Evolutionary conservation across 768 basidiomycete genomes (phyloP), one percentile per base, ranked within the genome.

Genomic region (Russula sp.): DNA sequence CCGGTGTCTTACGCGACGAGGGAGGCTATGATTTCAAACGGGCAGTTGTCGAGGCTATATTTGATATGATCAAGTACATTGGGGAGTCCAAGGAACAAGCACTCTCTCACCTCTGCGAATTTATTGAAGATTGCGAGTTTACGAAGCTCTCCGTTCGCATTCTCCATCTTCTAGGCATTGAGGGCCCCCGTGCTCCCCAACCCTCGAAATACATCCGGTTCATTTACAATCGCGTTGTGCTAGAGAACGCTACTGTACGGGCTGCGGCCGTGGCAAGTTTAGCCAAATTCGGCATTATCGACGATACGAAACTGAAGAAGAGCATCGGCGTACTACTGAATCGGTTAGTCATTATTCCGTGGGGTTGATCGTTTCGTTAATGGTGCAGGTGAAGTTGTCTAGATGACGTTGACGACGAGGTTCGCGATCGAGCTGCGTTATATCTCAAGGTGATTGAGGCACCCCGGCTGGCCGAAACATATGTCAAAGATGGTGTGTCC

Each of bases 1-100:
- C 93, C 48, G 93, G 96, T 57, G 92, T 98, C 32, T 82, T 99
- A 50, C 87, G 97, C 49, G 97, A 99, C 69, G 97, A 99, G 75
- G 97, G 97, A 59, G 97, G 97, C 6, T 98, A 98, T 74, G 97
- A 99, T 72, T 99, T 98, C 81, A 99, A 99, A 77, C 93, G 95
- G 49, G 93, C 97, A 7, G 93, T 98, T 51, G 97, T 99, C 38
- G 97, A 98, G 75, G 96, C 97, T 20, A 98, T 99, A 71, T 98
- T 99, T 72, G 97, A 99, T 74, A 99, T 99, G 97, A 92, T 99
- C 81, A 98, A 96, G 72, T 98, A 84, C 76, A 98, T 99, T 69
- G 77, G 79, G 48, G 96, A 98, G 55, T 91, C 88, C 77, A 96
- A 97, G 77, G 97, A 99, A 72, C 90, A 97, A 70, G 97, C 97